phyloP scores from a whole-genome alignment of 2,329 filamentous ascomycete species.

The Triangularia verruculosa region DNA sequence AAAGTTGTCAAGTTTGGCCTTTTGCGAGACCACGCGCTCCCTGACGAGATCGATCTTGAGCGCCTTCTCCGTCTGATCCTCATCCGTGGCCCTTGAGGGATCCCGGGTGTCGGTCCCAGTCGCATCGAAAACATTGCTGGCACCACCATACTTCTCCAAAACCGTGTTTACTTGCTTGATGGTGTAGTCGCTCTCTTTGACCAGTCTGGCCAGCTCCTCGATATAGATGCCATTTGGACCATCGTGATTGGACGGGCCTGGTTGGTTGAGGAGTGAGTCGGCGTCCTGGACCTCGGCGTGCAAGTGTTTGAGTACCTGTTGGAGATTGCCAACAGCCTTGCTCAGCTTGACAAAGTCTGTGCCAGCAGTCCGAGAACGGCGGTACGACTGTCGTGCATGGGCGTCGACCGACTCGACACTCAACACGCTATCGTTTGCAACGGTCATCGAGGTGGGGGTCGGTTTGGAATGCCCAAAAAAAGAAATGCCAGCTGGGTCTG shows the following conservation, averaged over 20 bases:
- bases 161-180: conserved; percentile 54
- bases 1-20: conserved; percentile 52
- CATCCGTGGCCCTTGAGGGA: neutral
- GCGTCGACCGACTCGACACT: conserved; percentile 56
- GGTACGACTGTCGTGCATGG: conserved; percentile 54
- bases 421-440: conserved; percentile 33
- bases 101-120: neutral
- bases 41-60: conserved; percentile 43
- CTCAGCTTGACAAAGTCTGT: conserved; percentile 50
- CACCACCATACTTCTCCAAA: conserved; percentile 45
- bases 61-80: conserved; percentile 24
- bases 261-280: conserved; percentile 52
- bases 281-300: conserved; percentile 56
- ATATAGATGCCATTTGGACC: conserved; percentile 41
- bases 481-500: neutral
- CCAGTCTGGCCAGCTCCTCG: conserved; percentile 49
- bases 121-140: neutral
- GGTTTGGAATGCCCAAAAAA: neutral
- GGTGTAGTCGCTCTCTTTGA: conserved; percentile 54
- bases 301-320: conserved; percentile 56
- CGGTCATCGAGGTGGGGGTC: conserved; percentile 30
- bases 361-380: conserved; percentile 49
- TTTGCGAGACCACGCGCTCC: conserved; percentile 50
- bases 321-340: conserved; percentile 49
- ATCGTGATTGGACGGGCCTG: conserved; percentile 25